Percentiles rank a stretch among this genome's conserved stretches.
Conservation (phyloP, 768 basidiomycete genomes). For the Boletales sp. region DNA sequence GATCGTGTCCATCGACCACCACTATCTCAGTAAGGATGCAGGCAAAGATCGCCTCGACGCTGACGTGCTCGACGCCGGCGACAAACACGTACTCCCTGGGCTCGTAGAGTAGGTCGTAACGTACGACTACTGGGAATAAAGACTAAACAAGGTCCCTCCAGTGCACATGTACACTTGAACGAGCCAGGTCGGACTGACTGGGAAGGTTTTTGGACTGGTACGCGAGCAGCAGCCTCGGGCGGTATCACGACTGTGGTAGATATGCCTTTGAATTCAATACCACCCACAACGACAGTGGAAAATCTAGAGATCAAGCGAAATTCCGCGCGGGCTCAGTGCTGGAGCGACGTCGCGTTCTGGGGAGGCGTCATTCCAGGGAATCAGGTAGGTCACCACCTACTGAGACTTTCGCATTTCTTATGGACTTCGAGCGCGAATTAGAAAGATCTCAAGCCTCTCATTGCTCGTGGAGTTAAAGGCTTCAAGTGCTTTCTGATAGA, state of each 20-base stretch:
- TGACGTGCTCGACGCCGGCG: conserved; percentile 53
- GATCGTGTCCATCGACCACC: conserved; percentile 47
- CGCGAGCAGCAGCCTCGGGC: conserved; percentile 83
- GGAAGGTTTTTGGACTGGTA: conserved; percentile 95
- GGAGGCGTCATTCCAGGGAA: conserved; percentile 94
- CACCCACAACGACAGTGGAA: conserved; percentile 84
- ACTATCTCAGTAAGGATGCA: conserved; percentile 30
- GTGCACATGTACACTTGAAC: conserved; percentile 90
- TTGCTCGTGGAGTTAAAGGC: conserved; percentile 81
- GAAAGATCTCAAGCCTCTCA: conserved; percentile 71
- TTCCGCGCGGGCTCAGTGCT: conserved; percentile 65
- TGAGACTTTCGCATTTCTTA: neutral
- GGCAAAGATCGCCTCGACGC: conserved; percentile 16
- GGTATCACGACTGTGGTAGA: conserved; percentile 96
- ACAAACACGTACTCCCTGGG: conserved; percentile 67
- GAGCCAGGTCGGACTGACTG: conserved; percentile 91
- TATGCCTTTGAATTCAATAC: conserved; percentile 98
- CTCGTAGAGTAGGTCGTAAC: conserved; percentile 62
- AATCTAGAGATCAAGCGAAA: conserved; percentile 69
- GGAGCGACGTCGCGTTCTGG: conserved; percentile 78
- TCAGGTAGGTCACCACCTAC: conserved; percentile 44
- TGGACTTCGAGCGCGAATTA: conserved; percentile 25
- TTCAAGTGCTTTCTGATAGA: conserved; percentile 98
- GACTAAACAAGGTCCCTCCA: conserved; percentile 26
- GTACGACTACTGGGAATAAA: neutral